Conservation (phyloP, 345 rosid species). For the Sonneratia caseolaris region DNA sequence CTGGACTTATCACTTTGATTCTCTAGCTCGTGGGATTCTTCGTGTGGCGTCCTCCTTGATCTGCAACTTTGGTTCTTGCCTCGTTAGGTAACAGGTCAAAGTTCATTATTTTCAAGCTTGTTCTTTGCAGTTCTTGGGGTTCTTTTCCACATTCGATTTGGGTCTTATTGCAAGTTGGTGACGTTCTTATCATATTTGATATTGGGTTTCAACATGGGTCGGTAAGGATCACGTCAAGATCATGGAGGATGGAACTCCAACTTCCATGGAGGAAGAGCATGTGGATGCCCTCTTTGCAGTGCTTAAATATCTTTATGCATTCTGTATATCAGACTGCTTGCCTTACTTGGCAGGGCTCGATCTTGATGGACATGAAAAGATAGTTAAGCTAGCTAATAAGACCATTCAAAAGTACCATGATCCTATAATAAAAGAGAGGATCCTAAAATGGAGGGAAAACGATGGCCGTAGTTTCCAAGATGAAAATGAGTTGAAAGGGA, state of each 20-base stretch:
- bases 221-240: too few relatives aligned
- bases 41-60: too few relatives aligned
- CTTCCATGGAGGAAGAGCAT: slow-evolving; percentile 37
- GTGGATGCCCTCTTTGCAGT: slow-evolving; percentile 29
- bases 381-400: slow-evolving; percentile 9
- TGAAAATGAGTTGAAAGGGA: background rate
- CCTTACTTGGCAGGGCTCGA: slow-evolving; percentile 35
- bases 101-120: too few relatives aligned
- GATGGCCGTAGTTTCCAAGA: background rate
- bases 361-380: slow-evolving; percentile 45
- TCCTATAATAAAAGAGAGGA: slow-evolving; percentile 39
- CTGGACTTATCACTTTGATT: too few relatives aligned
- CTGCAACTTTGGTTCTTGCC: too few relatives aligned
- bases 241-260: slow-evolving; percentile 24
- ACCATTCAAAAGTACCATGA: background rate
- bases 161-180: too few relatives aligned
- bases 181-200: too few relatives aligned
- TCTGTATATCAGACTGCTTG: slow-evolving; percentile 42
- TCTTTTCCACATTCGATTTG: too few relatives aligned
- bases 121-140: too few relatives aligned
- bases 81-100: too few relatives aligned
- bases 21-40: too few relatives aligned
- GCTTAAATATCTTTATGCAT: slow-evolving; percentile 24
- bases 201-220: too few relatives aligned
- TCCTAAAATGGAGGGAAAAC: slow-evolving; percentile 16